Evolutionary conservation across 2,329 filamentous ascomycete genomes (phyloP), one percentile per base, ranked within the genome.

Genomic region (Coniochaeta hoffmannii): DNA sequence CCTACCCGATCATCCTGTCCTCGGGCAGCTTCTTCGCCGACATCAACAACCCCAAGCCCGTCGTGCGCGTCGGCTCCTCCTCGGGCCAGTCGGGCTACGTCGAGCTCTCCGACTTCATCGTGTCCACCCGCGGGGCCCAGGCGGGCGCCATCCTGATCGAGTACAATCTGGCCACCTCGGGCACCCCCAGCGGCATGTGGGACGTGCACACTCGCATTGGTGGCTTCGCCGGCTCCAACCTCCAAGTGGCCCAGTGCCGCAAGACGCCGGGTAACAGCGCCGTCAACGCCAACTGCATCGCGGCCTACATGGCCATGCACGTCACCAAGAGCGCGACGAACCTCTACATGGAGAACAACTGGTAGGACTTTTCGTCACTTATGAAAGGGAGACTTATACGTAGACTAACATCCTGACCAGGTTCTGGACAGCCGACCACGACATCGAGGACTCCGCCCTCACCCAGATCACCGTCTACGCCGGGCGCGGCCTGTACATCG

Each of bases 181-280:
- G 61, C 12, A 65, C 63, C 34, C 76, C 77, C 3, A 72, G 71
- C 19, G 82, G 80, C 10, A 76, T 86, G 68, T 92, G 88, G 88
- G 88, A 91, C 64, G 82, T 86, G 17, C 88, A 92, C 71, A 82
- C 87, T 64, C 82, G 88, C 64, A 80, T 92, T 53, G 88, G 87
- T 60, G 88, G 88, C 15, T 84, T 81, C 56, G 78, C 80, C 10
- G 87, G 87, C 51, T 87, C 85, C 15, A 72, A 85, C 55, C 77
- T 90, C 51, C 83, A 87, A 68, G 79, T 83, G 38, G 77, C 81
- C 58, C 81, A 81, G 58, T 93, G 89, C 66, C 68, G 77, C 57
- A 89, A 88, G 71, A 63, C 70, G 55, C 64, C 75, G 6, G 62
- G 62, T 11, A 63, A 57, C 32, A n/a, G 58, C 11, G 53, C 57